Conservation (phyloP, 768 basidiomycete genomes). For the Amanita rubescens region DNA sequence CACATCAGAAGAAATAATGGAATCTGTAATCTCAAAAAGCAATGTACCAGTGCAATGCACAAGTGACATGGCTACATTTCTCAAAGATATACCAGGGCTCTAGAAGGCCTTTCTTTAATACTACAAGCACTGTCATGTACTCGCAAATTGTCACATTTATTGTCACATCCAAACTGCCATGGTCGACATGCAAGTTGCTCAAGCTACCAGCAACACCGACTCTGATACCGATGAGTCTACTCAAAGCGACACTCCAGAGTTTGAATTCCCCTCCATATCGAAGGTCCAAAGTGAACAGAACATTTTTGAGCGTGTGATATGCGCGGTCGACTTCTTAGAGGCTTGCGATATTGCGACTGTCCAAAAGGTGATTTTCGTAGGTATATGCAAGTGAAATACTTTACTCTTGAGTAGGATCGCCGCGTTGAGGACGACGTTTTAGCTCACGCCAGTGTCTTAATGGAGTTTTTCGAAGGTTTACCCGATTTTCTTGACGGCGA, state of each 20-base stretch:
- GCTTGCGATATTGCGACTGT: background rate
- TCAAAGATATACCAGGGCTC: conserved; percentile 50
- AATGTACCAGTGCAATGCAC: conserved; percentile 44
- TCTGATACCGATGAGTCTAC: conserved; percentile 33
- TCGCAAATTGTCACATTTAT: background rate
- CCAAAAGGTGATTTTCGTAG: background rate
- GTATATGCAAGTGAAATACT: background rate
- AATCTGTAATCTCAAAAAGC: conserved; percentile 55
- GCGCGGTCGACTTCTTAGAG: background rate
- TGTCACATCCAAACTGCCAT: background rate
- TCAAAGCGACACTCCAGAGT: background rate
- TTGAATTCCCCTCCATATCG: background rate
- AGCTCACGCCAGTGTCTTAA: background rate
- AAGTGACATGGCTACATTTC: conserved; percentile 47
- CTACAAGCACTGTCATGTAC: background rate
- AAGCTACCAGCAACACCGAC: conserved; percentile 44
- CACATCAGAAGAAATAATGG: conserved; percentile 50
- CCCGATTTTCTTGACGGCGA: background rate
- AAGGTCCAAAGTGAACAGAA: background rate
- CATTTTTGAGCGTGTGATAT: background rate
- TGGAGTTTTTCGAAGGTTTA: background rate
- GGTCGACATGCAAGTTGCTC: background rate
- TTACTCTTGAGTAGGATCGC: background rate
- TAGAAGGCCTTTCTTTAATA: conserved; percentile 17
- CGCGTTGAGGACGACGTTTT: background rate